Percentiles rank a stretch among this genome's conserved stretches.
These are phyloP conservation scores for Pseudozyma pruni DNA, from an alignment of 1,284 basidiomycete species.

Conservation along the genomic window DNA sequence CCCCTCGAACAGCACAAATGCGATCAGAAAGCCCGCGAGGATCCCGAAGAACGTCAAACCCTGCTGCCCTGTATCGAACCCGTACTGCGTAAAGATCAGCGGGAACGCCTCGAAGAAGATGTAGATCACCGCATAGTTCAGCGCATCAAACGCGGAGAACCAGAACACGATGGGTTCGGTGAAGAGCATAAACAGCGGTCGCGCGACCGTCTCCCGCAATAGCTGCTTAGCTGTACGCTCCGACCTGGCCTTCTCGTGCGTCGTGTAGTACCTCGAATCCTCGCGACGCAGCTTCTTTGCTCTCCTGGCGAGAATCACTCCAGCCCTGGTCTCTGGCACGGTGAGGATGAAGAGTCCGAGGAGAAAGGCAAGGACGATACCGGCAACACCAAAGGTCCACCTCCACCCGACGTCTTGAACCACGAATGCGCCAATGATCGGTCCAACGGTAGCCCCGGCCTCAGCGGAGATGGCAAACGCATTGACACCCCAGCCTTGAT, in stretches of 20 bases:
- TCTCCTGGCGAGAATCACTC: constrained; percentile 64
- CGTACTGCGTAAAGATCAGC: constrained; percentile 65
- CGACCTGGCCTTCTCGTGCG: constrained; percentile 65
- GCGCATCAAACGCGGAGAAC: constrained; percentile 59
- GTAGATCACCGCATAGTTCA: constrained; percentile 67
- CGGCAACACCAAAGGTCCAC: constrained; percentile 57
- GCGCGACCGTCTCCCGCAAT: constrained; percentile 57
- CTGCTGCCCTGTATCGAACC: constrained; percentile 43
- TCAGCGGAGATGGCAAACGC: constrained; percentile 54
- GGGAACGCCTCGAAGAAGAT: constrained; percentile 68
- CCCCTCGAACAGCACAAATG: constrained; percentile 36
- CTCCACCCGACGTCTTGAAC: constrained; percentile 47
- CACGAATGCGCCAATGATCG: constrained; percentile 50
- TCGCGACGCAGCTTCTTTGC: constrained; percentile 65
- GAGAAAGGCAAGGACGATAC: constrained; percentile 48
- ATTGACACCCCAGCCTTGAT: constrained; percentile 59
- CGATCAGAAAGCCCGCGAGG: constrained; percentile 47
- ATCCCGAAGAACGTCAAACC: constrained; percentile 55
- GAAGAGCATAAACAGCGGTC: constrained; percentile 61
- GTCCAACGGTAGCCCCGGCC: constrained; percentile 43
- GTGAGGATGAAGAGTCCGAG: constrained; percentile 32
- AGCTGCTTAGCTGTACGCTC: constrained; percentile 49
- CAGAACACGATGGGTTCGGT: constrained; percentile 65
- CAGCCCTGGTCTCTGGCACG: constrained; percentile 59
- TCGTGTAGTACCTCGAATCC: constrained; percentile 65